These are phyloP conservation scores for Naematelia encephala DNA, from an alignment of 768 basidiomycete genomes.

Conservation along the genomic window DNA sequence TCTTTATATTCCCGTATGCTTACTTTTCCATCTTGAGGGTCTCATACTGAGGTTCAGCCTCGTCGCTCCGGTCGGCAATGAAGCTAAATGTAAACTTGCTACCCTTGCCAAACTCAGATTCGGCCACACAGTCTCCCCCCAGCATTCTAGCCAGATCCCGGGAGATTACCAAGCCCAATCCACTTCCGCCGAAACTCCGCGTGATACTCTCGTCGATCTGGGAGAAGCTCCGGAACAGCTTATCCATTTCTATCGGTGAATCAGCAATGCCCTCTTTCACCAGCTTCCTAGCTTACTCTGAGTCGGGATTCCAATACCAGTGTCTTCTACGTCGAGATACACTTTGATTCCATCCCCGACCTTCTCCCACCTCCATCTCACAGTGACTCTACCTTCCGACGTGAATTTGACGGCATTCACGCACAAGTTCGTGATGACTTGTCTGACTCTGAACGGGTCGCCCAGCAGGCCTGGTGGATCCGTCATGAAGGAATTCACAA, in stretches of 20 bases:
- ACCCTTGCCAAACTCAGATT: slow-evolving; percentile 38
- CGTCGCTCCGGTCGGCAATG: slow-evolving; percentile 13
- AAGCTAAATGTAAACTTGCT: slow-evolving; percentile 39
- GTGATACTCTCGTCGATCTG: slow-evolving; percentile 43
- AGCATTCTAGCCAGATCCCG: slow-evolving; percentile 32
- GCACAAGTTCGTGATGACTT: slow-evolving; percentile 34
- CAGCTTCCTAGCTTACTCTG: slow-evolving; percentile 14
- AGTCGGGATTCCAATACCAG: slow-evolving; percentile 42
- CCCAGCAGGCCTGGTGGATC: slow-evolving; percentile 38
- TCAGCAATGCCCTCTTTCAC: slow-evolving; percentile 1
- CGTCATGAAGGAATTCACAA: slow-evolving; percentile 24
- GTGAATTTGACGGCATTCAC: slow-evolving; percentile 47
- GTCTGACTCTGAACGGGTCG: slow-evolving; percentile 42
- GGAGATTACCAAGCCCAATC: slow-evolving; percentile 44
- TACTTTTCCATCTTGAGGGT: background rate
- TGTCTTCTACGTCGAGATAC: slow-evolving; percentile 30
- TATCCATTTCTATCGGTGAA: slow-evolving; percentile 28
- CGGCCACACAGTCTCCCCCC: slow-evolving; percentile 36
- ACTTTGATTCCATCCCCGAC: slow-evolving; percentile 14
- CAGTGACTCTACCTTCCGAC: slow-evolving; percentile 23
- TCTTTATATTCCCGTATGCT: background rate
- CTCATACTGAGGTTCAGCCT: background rate
- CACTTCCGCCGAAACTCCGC: slow-evolving; percentile 36
- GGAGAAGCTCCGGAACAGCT: slow-evolving; percentile 40
- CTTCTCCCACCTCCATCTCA: slow-evolving; percentile 24